Evolutionary conservation across 2,329 filamentous ascomycete species (phyloP), one percentile per base, ranked within the genome.

Genomic region (Fusarium subtropicale): DNA sequence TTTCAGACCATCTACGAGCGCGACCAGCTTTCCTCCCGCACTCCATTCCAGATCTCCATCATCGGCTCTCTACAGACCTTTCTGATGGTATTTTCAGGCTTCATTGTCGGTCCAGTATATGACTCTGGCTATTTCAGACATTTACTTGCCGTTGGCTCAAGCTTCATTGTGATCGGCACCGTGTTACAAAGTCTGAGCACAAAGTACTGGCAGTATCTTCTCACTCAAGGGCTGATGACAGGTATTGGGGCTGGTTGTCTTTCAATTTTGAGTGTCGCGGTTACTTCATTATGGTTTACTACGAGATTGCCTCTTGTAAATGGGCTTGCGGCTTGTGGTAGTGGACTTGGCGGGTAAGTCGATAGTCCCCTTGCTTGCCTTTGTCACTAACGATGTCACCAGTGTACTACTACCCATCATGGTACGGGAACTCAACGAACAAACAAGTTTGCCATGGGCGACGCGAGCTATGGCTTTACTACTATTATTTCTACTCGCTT

Each of bases 241-340:
- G 93, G 93, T 9, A 67, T 91, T 2, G 91, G 90, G 4, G 88
- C 88, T 2, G 91, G 91, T 2, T 84, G 94, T 39, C 86, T 97
- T 47, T 95, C 94, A 74, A 96, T 92, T 0, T 91, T 93, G 1
- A 88, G 91, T 22, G 85, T 97, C 56, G 88, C 91, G 0, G 87
- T 90, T 3, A 85, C 96, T 3, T 91, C 91, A 1, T 91, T 96
- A 74, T 96, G 88, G 82, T 97, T 97, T 82, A 84, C 87, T 11
- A 81, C 80, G 3, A 89, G 87, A 54, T 87, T 93, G 6, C 93
- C 90, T 2, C 84, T 92, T 59, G 92, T 92, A 1, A 95, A 91
- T 4, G 94, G 93, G 9, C 82, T 97, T 30, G 92, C 92, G 7
- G 88, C 90, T 3, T 90, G 91, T 0, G 93, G 92, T 7, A 89